A percentile compares a stretch with the other conserved stretches of the same genome.
These are phyloP conservation scores for Vigna mungo DNA, from an alignment of 306 rosid species.

Conservation along the genomic window DNA sequence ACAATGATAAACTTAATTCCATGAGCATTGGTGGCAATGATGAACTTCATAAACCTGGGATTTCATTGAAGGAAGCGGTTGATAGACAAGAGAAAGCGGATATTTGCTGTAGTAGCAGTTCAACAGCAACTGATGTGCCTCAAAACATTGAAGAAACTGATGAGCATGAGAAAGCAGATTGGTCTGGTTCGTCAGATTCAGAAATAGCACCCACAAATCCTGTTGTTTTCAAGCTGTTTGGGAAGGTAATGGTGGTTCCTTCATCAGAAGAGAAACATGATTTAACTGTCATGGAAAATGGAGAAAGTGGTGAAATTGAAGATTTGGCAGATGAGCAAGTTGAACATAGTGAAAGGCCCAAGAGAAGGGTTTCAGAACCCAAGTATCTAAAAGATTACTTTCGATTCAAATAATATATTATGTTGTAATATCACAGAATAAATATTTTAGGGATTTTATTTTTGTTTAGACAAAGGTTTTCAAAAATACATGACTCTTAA, in stretches of 20 bases:
- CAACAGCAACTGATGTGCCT: conserved; percentile 53
- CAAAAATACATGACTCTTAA: no score
- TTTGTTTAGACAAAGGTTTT: no score
- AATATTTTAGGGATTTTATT: no score
- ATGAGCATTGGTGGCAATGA: no score
- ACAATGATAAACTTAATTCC: no score
- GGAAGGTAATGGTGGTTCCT: conserved; percentile 70
- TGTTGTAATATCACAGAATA: neutral
- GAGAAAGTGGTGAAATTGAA: conserved; percentile 43
- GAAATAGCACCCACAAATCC: conserved; percentile 56
- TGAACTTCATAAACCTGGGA: neutral
- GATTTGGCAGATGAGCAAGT: neutral
- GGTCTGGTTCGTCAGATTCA: conserved; percentile 52
- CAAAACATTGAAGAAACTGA: conserved; percentile 44
- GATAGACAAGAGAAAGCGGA: conserved; percentile 54
- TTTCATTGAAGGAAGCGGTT: conserved; percentile 33
- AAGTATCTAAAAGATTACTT: neutral
- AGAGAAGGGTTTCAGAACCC: neutral
- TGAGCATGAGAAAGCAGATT: neutral
- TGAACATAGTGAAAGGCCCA: neutral
- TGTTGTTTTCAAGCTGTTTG: conserved; percentile 81
- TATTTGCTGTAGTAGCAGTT: conserved; percentile 49
- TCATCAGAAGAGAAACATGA: conserved; percentile 49
- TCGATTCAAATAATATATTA: neutral
- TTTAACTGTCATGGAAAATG: conserved; percentile 48